Evolutionary conservation across 768 basidiomycete species (phyloP), one percentile per base, ranked within the genome.

Genomic region (Lactarius vividus): DNA sequence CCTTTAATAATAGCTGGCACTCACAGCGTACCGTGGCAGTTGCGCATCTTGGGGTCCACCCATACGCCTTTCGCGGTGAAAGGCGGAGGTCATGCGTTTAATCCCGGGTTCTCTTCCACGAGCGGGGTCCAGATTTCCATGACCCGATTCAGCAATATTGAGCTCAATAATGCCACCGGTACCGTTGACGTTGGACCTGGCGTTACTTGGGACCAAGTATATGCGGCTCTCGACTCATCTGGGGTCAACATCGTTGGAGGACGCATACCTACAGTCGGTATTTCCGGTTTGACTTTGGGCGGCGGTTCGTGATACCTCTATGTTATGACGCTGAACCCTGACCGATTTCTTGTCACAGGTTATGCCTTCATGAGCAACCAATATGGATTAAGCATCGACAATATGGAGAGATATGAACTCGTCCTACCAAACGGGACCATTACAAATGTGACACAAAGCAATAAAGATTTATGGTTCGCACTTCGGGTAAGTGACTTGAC

Each of bases 391-490:
- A 13, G 0, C 3, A 26, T 26, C 46, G 79, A 79, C 66, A 79
- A 77, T 59, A 57, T 79, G 33, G 64, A 58, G 13, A 70, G 59
- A 29, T 72, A 69, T 15, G 59, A 75, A 59, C 63, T 78, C 11
- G 75, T 76, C 13, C 56, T 74, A 2, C 76, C 77, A 11, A 70
- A 71, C 55, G 79, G 78, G 33, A 68, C 65, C 55, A 61, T 66
- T 16, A 64, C 46, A 26, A 49, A 23, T 64, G 28, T 26, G 62
- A 11, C 39, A 35, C 16, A 3, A 26, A 16, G 8, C 23, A 10
- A 18, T 23, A 3, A 6, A 49, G 49, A 49, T 26, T 28, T 16
- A 4, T 49, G 46, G 46, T 49, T 49, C 35, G 67, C 46, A 20
- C 33, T 68, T 20, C 49, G 68, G 33, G 67, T 65, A 33, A 52